These are phyloP conservation scores for Viola odorata DNA, from an alignment of 345 rosid species.

Conservation along the genomic window DNA sequence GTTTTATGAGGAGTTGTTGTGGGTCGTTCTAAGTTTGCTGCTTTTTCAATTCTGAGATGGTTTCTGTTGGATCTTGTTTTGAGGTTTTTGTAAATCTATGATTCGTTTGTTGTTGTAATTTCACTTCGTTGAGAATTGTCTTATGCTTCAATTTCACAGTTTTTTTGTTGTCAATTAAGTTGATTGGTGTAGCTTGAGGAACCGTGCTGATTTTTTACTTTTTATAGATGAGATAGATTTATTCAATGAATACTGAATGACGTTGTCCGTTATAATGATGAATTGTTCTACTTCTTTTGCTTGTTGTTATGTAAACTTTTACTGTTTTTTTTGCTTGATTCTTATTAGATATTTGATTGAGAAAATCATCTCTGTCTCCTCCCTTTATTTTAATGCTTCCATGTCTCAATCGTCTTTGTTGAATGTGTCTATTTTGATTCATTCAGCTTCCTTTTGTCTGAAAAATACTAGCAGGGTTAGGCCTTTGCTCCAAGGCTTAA, in stretches of 20 bases:
- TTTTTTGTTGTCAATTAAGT: neutral
- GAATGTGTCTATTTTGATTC: neutral
- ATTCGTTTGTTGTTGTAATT: neutral
- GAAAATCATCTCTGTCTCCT: neutral
- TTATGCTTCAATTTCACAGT: neutral
- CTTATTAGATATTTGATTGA: neutral
- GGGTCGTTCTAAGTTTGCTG: neutral
- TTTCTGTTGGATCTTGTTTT: neutral
- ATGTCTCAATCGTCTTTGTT: no score
- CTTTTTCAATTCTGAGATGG: neutral
- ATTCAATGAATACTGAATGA: no score
- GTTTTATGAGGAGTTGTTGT: neutral
- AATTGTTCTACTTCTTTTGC: neutral
- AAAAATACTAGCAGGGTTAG: neutral
- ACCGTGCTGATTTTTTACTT: no score
- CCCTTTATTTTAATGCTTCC: neutral
- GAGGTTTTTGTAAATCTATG: neutral
- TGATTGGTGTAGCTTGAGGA: no score
- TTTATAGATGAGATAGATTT: no score
- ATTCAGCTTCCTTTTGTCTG: neutral
- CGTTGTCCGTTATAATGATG: neutral
- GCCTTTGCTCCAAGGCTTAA: neutral
- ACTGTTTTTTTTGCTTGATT: neutral
- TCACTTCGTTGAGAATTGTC: neutral
- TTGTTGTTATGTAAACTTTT: neutral